These are phyloP conservation scores for Cladosporium sp. DNA, from an alignment of 2,329 filamentous ascomycete genomes.

Conservation along the genomic window DNA sequence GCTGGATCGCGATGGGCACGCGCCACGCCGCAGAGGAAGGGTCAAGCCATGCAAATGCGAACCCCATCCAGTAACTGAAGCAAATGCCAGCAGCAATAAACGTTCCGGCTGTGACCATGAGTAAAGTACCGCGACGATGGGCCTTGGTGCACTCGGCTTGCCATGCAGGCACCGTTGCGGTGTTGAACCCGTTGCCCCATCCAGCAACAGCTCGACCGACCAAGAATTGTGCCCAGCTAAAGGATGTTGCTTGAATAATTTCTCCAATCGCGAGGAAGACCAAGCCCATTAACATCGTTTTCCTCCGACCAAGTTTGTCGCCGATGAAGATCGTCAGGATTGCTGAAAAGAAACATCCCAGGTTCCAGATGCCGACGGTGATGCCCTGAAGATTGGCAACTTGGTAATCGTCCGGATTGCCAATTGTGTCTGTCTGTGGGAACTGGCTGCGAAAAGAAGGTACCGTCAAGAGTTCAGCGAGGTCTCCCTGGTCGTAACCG, in stretches of 20 bases:
- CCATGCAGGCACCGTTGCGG: slow-evolving; percentile 47
- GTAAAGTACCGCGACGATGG: slow-evolving; percentile 44
- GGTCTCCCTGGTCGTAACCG: slow-evolving; percentile 24
- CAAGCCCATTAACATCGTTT: slow-evolving; percentile 41
- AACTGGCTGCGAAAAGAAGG: slow-evolving; percentile 50
- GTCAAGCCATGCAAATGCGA: slow-evolving; percentile 28
- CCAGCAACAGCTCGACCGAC: slow-evolving; percentile 48
- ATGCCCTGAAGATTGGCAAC: slow-evolving; percentile 28
- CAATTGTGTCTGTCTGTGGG: slow-evolving; percentile 37
- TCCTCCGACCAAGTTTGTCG: slow-evolving; percentile 44
- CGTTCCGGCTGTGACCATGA: slow-evolving; percentile 46
- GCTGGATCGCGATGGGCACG: slow-evolving; percentile 1
- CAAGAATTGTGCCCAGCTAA: slow-evolving; percentile 39
- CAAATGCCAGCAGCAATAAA: slow-evolving; percentile 35
- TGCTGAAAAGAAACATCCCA: slow-evolving; percentile 43
- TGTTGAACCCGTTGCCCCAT: slow-evolving; percentile 47
- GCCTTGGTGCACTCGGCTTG: slow-evolving; percentile 47
- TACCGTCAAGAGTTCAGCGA: slow-evolving; percentile 58
- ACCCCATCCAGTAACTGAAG: slow-evolving; percentile 34
- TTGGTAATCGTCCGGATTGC: slow-evolving; percentile 29
- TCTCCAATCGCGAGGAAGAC: slow-evolving; percentile 45
- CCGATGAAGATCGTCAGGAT: slow-evolving; percentile 37
- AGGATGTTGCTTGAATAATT: slow-evolving; percentile 44
- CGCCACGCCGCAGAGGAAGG: slow-evolving; percentile 18
- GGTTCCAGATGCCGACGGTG: not conserved